Base-by-base conservation (phyloP, 805 yeast species). In the Candida bentonensis region DNA sequence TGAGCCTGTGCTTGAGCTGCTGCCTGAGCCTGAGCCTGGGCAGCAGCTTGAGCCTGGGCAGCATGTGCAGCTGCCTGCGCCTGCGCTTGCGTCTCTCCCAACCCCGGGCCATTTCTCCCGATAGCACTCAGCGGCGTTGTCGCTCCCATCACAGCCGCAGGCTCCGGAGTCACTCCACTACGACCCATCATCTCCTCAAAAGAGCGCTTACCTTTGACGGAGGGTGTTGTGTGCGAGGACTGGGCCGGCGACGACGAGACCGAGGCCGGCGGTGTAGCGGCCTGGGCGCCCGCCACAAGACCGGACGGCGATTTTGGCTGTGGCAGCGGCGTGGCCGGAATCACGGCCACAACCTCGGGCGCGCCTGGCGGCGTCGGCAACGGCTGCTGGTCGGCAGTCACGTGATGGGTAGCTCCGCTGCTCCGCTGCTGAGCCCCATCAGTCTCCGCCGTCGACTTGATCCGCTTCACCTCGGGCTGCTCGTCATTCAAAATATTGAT, bases 1-100 rank as follows among this genome's bases (percentile, higher is more conserved):
- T 25, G 28, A 7, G 22, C 33, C 17, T 46, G 40, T 5, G 49
- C 41, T 21, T 41, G 48, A 22, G 45, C 45, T 15, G 49, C 46
- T 9, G 40, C 47, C 42, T 47, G 47, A 23, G 49, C 43, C 42
- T 49, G 52, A 20, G 43, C 46, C 21, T 47, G 49, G n/a, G 46
- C 48, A 15, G 42, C 44, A 15, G 49, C 28, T 21, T 46, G 49
- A 7, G 53, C 49, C 26, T 49, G 52, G n/a, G n/a, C n/a, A 1
- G 47, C 47, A 23, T 49, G 53, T 3, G 46, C 50, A 25, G 47
- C 53, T 15, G 51, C 51, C 42, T 51, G 52, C 9, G 48, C 53
- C 30, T 47, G 52, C 7, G 45, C 48, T 22, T 46, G 53, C 9
- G 47, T 44, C 42, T 46, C 44, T 2, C 44, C 47, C 21, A 40